Base-by-base conservation (phyloP, 164 flowering plant species). In the Paratinospora sagittata region DNA sequence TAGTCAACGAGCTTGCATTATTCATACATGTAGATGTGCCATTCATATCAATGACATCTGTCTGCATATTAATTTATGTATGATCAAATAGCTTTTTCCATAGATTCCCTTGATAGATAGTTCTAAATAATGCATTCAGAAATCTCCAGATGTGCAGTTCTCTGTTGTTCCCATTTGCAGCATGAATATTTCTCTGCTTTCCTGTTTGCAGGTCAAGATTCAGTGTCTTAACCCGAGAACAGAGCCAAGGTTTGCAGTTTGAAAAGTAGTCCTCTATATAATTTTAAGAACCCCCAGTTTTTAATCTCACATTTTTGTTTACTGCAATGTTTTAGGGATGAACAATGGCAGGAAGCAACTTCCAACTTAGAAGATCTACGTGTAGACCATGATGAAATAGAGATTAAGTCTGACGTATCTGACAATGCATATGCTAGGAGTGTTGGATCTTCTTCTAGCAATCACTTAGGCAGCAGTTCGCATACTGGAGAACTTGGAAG, bases 211-310 rank as follows among this genome's bases (percentile, higher is more conserved):
- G 92, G 80, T 88, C 58, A 84, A 78, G 73, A 75, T 88, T 68
- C 87, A 85, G 67, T 88, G 92, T 77, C 81, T 82, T 27, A 79
- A 85, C 63, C 86, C 87, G 78, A 82, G 72, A 79, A 33, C 73
- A 70, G 81, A 68, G 71, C 37, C 69, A 67, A 79, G 87, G 85
- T 85, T 63, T 70, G 79, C 21, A 33, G 30, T 68, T 52, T 27
- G 26, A 21, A 68, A 12, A 67, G 60, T 61, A 47, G 27, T 58
- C 24, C 45, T 63, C 62, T 10, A 4, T 14, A 37, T 16, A 23
- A 39, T 66, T 39, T 37, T 68, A 24, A 45, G 24, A 61, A 8
- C 69, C 5, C n/a, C 11, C n/a, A 17, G 6, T 21, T 3, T 73
- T 72, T 30, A 24, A 19, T 65, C 36, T 71, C 63, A 69, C 67